phyloP scores from a whole-genome alignment of 2,329 filamentous ascomycete species.

The Ophiostoma australiae region DNA sequence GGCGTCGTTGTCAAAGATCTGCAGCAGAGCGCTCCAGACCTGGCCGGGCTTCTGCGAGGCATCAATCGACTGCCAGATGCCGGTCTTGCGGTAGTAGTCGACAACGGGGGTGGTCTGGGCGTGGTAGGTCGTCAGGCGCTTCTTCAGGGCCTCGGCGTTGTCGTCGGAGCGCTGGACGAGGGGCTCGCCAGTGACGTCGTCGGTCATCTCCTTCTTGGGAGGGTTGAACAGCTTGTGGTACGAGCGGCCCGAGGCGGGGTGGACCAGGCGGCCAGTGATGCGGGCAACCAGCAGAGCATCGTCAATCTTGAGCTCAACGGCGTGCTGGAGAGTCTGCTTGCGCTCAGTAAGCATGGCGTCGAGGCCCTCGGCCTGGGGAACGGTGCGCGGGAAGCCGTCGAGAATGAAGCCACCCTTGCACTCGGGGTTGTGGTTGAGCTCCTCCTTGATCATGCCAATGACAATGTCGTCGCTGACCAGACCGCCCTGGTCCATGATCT shows the following conservation, averaged over 20 bases:
- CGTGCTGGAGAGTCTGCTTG: constrained; percentile 84
- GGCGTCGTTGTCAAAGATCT: constrained; percentile 69
- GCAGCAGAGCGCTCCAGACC: constrained; percentile 90
- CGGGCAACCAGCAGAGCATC: constrained; percentile 88
- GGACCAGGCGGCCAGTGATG: constrained; percentile 92
- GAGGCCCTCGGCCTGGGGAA: constrained; percentile 89
- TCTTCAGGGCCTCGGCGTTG: constrained; percentile 92
- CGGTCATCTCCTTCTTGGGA: constrained; percentile 87
- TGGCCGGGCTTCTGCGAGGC: constrained; percentile 92
- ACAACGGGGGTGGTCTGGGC: constrained; percentile 89
- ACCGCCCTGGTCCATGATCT: constrained; percentile 99
- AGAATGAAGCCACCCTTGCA: constrained; percentile 99
- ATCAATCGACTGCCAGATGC: constrained; percentile 94
- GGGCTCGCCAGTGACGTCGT: constrained; percentile 94
- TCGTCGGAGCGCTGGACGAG: constrained; percentile 95
- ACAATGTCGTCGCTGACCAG: constrained; percentile 98
- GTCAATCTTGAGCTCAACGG: constrained; percentile 94
- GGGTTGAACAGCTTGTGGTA: constrained; percentile 99
- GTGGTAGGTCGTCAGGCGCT: constrained; percentile 91
- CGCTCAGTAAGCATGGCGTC: constrained; percentile 81
- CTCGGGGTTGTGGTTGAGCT: constrained; percentile 88
- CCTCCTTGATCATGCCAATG: constrained; percentile 98
- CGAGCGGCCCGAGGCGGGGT: constrained; percentile 90
- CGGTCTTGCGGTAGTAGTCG: constrained; percentile 92
- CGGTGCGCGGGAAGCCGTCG: constrained; percentile 95